These are phyloP conservation scores for Verticillium alfalfae DNA, from an alignment of 2,329 filamentous ascomycete species.

Conservation along the genomic window DNA sequence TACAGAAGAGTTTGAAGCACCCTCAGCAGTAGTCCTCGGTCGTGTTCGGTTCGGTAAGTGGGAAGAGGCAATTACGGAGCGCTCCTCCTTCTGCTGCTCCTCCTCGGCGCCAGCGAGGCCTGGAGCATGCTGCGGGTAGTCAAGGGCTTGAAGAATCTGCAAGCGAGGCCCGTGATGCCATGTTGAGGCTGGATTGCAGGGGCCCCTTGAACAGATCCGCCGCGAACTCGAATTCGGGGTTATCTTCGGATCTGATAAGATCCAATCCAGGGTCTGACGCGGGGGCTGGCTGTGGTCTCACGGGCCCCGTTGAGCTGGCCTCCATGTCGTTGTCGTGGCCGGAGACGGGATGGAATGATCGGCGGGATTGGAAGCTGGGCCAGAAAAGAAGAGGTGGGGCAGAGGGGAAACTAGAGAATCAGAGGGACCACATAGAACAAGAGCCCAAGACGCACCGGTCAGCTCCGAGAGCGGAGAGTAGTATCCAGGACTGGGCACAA, in stretches of 20 bases:
- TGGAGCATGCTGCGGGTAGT: background rate
- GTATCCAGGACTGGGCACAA: background rate
- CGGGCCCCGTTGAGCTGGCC: background rate
- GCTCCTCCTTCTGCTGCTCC: background rate
- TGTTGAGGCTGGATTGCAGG: background rate
- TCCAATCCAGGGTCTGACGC: slow-evolving; percentile 17
- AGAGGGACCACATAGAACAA: background rate
- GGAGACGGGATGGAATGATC: background rate
- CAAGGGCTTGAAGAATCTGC: background rate
- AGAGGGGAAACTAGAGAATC: background rate
- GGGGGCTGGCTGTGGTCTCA: background rate
- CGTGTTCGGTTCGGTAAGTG: background rate
- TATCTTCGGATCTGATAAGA: slow-evolving; percentile 53
- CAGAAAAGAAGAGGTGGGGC: background rate
- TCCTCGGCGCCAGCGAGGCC: background rate
- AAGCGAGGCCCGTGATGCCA: background rate
- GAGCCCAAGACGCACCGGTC: background rate
- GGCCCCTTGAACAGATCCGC: background rate
- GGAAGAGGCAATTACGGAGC: background rate
- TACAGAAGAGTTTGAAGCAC: too few species aligned
- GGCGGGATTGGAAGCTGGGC: background rate
- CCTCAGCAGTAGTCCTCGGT: background rate
- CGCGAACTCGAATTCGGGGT: slow-evolving; percentile 20
- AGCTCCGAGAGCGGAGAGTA: background rate
- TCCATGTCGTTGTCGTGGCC: background rate